Base-by-base conservation (phyloP, 2,329 filamentous ascomycete genomes). In the Calonectria leucothoes region DNA sequence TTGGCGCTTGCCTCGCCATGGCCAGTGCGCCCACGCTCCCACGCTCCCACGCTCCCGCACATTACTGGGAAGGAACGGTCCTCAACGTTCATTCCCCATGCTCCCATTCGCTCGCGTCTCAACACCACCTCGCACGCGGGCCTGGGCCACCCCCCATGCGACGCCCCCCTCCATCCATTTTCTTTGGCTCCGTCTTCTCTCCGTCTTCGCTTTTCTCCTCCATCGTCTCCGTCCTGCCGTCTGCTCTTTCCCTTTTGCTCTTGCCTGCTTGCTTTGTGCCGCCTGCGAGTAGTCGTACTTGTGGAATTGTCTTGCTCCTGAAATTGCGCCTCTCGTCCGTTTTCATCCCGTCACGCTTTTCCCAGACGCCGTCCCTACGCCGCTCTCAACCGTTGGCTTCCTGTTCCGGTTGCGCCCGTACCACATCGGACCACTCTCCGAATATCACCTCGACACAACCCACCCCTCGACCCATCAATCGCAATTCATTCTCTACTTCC, bases 321-420 rank as follows among this genome's bases (percentile, higher is more conserved):
- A 74, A 52, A 68, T 72, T 72, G 48, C 52, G 29, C 63, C 27
- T n/a, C n/a, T 37, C 10, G 23, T 27, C 45, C 45, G 57, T 49
- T 48, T 51, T 23, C 51, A 35, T 51, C 55, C 55, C 55, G 7
- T 17, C 55, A 17, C n/a, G 1, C 27, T 37, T 37, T 37, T 7
- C n/a, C 20, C 23, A 39, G 23, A 15, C 55, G 55, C 55, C 35
- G 55, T 61, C 33, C 15, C 55, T 61, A 33, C 33, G 55, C 49
- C 39, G 35, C 35, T 48, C 48, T n/a, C 39, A 70, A 70, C 55
- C 55, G 33, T 67, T 57, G 59, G 31, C 49, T 6, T 55, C 31
- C 25, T 57, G 57, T 63, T 63, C 66, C 67, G 71, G 42, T 66
- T 57, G 66, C 67, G 71, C 66, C 71, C 67, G 66, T 57, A n/a